Evolutionary conservation across 1,284 basidiomycete species (phyloP).

Genomic region (Fomitiporia mediterranea): DNA sequence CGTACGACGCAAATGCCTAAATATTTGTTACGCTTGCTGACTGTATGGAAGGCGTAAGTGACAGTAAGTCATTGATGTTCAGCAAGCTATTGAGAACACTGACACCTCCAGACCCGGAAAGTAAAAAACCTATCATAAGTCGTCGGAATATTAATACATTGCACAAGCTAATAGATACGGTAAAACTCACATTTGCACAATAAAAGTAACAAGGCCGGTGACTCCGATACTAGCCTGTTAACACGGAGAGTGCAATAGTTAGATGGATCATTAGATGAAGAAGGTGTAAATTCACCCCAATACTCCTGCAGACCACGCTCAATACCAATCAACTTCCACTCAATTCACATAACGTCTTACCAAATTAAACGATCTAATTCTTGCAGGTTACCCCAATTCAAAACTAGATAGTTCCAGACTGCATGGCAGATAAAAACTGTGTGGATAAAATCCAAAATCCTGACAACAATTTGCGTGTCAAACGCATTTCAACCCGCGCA

Average conservation of each 20-base stretch:
- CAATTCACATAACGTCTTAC: background rate
- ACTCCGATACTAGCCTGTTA: conserved; percentile 14
- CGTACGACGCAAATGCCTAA: conserved; percentile 11
- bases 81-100: background rate
- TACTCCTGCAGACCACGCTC: conserved; percentile 2
- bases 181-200: conserved; percentile 16
- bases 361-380: conserved; percentile 13
- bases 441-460: conserved; percentile 19
- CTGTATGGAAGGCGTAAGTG: background rate
- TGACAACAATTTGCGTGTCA: background rate
- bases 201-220: conserved; percentile 18
- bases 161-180: background rate
- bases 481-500: background rate
- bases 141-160: background rate
- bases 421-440: conserved; percentile 17
- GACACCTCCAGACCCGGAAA: conserved; percentile 19
- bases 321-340: background rate
- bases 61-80: too few relatives aligned
- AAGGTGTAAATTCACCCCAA: conserved; percentile 2
- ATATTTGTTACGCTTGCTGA: conserved; percentile 15
- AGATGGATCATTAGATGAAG: background rate
- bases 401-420: conserved; percentile 18
- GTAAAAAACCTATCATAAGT: conserved; percentile 12
- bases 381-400: conserved; percentile 10
- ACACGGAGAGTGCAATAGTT: background rate